Evolutionary conservation across 805 yeast genomes (phyloP), one percentile per base, ranked within the genome.

Genomic region (Lipomyces lipofer): DNA sequence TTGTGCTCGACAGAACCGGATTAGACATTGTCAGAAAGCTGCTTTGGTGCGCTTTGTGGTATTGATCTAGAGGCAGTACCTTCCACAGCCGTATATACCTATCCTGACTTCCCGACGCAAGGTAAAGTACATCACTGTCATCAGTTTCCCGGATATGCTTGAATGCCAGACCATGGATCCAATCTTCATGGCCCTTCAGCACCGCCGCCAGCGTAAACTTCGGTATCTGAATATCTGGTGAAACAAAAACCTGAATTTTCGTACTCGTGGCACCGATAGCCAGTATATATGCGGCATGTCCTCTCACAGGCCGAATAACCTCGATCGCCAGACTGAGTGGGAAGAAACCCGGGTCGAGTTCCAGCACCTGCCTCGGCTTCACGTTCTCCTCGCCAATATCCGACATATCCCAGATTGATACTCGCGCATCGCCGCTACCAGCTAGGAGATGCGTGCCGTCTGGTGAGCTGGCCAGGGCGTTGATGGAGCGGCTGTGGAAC

Each of bases 31-130:
- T 36, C 27, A 58, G 32, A 6, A 38, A 44, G 27, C 39, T 38
- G 6, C 40, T 33, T 13, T 49, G 39, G 6, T 47, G 30, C 1
- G 47, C 38, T 13, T 42, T 22, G 17, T 52, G 47, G 38, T 59
- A 51, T 21, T 36, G 49, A 17, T 21, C 30, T 9, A 36, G n/a
- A 10, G 63, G 53, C 27, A 52, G 22, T 7, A 54, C 38, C 24
- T 57, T 80, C 99, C 99, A 94, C 40, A 94, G 71, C 60, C 99
- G 78, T 48, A 94, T 88, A 67, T 89, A 90, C 63, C 95, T 75
- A 69, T 94, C 99, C 67, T 94, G 96, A 1, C 96, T 85, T 0
- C 96, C 98, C 51, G 87, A 81, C 4, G 98, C 98, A 25, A 94
- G 73, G 2, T 88, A 67, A 63, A 78, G 81, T 56, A 81, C 83